phyloP scores from a whole-genome alignment of 305 asterid genomes.

The Fraxinus floribunda region DNA sequence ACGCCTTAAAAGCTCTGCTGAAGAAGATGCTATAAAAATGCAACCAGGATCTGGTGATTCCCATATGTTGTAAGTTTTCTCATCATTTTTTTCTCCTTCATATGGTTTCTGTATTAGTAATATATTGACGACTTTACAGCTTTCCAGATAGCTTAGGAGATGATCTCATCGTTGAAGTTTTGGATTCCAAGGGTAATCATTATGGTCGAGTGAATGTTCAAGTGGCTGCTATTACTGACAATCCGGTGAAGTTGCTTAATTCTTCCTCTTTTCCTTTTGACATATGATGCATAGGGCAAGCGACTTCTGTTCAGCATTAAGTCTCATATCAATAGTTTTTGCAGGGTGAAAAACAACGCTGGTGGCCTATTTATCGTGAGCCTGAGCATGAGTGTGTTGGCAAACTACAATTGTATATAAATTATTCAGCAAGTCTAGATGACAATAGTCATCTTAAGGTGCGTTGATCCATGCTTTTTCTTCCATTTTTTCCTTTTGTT shows the following conservation, averaged over 20 bases:
- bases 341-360: conserved; percentile 54
- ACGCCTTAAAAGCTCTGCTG: conserved; percentile 50
- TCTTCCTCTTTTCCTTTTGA: background rate
- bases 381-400: conserved; percentile 59
- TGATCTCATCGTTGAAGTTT: conserved; percentile 46
- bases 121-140: conserved; percentile 38
- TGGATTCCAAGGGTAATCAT: conserved; percentile 48
- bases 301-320: background rate
- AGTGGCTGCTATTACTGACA: conserved; percentile 56
- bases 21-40: conserved; percentile 50
- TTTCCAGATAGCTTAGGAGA: conserved; percentile 58
- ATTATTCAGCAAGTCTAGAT: conserved; percentile 45
- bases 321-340: conserved; percentile 5
- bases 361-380: conserved; percentile 57
- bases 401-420: conserved; percentile 46
- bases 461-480: conserved; percentile 3
- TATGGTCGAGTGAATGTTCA: conserved; percentile 56
- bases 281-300: background rate
- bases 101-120: background rate
- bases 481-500: background rate
- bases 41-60: conserved; percentile 55
- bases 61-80: conserved; percentile 31
- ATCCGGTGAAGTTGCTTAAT: conserved; percentile 32
- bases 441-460: conserved; percentile 53
- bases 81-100: background rate